phyloP scores from a whole-genome alignment of 345 rosid species.

The Melastoma malabathricum region DNA sequence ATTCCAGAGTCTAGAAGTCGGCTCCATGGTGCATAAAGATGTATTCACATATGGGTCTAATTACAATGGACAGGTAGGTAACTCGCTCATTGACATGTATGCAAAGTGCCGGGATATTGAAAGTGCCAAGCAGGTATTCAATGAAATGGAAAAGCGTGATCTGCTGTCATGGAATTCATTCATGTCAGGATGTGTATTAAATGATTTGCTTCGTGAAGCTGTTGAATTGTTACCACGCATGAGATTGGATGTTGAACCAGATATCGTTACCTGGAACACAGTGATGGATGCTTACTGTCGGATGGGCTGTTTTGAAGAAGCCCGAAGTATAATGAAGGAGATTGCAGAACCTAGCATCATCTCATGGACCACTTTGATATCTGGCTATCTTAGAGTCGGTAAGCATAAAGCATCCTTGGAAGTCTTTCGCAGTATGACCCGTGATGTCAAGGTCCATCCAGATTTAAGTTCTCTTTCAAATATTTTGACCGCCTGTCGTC shows the following conservation, averaged over 20 bases:
- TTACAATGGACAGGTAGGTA: slow-evolving; percentile 15
- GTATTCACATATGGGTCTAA: slow-evolving; percentile 19
- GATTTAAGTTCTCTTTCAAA: slow-evolving; percentile 21
- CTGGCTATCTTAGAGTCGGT: slow-evolving; percentile 19
- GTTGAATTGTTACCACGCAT: slow-evolving; percentile 10
- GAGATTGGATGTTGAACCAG: slow-evolving; percentile 20
- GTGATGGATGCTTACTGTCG: slow-evolving; percentile 24
- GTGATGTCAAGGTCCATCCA: slow-evolving; percentile 8
- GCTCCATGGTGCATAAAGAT: slow-evolving; percentile 21
- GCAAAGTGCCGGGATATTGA: slow-evolving; percentile 13
- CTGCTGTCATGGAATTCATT: slow-evolving; percentile 28
- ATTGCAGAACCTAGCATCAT: slow-evolving; percentile 19
- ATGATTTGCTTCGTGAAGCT: slow-evolving; percentile 17
- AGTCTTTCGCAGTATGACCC: slow-evolving; percentile 18
- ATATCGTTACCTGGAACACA: slow-evolving; percentile 24
- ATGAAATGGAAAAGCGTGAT: slow-evolving; percentile 22
- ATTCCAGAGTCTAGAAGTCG: slow-evolving; percentile 13
- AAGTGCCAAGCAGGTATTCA: slow-evolving; percentile 19
- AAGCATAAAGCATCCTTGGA: slow-evolving; percentile 11
- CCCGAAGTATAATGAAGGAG: slow-evolving; percentile 15
- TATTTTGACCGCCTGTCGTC: slow-evolving; percentile 20
- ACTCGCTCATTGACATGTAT: slow-evolving; percentile 28
- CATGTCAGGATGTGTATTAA: slow-evolving; percentile 19
- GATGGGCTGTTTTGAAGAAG: slow-evolving; percentile 23
- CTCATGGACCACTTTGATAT: slow-evolving; percentile 28